Evolutionary conservation across 78 protist genomes (phyloP), one percentile per base, ranked within the genome.

Genomic region (Acrasis kona): DNA sequence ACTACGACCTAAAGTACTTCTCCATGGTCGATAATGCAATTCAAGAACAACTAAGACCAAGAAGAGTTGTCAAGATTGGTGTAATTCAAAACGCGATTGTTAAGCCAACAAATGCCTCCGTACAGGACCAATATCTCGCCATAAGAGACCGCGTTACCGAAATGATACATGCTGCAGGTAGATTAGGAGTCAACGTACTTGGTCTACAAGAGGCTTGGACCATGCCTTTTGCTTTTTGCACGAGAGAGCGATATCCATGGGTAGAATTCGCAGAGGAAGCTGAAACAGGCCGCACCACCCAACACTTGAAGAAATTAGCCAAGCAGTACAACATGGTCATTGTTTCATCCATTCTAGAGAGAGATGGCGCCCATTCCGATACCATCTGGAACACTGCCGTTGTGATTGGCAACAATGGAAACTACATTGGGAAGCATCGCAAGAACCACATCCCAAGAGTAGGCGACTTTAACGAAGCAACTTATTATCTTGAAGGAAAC

Each of bases 401-500:
- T 28, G 91, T 93, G 12, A 81, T 93, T 28, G 76, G 84, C 38
- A 77, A 90, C 70, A 73, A 42, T 37, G 97, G 96, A 31, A 38
- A 72, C 31, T 61, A 80, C 39, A 76, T 91, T 37, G 97, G 96
- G 5, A 90, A 90, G 79, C 78, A 81, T 35, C 71, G 96, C 42
- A 92, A 94, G 87, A 92, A 90, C 72, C 96, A 94, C 84, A 94
- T 94, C 8, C 97, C 97, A 12, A 76, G 96, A 19, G 91, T 91
- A n/a, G 97, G 97, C 37, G 97, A 94, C 72, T 94, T 94, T 74
- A 94, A 94, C 79, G 97, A 94, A 71, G 73, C 93, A 19, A 92
- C 96, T 40, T 94, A 94, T 42, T 94, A 91, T 81, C 83, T 83
- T 87, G 97, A 91, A 80, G 91, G 91, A 2, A 73, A 84, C 70